A percentile compares a stretch with the other conserved stretches of the same genome.
Evolutionary conservation across 73 alveolate species (phyloP).

Genomic region (Breviolum minutum): DNA sequence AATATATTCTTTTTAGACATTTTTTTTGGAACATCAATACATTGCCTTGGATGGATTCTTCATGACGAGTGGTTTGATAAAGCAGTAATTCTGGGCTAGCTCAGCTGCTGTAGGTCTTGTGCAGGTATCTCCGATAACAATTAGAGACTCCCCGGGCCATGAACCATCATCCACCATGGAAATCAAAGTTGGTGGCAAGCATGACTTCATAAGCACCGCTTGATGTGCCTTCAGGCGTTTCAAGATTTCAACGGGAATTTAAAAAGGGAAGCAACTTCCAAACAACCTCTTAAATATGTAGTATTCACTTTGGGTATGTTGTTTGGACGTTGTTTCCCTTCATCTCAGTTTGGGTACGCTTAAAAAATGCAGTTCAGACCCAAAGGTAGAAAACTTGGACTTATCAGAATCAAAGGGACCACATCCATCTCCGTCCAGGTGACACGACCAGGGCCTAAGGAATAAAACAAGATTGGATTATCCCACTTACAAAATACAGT

Average conservation of each 20-base stretch:
- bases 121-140: not conserved
- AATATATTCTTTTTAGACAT: no score
- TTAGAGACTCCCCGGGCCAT: not conserved
- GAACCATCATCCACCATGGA: not conserved
- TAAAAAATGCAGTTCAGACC: not conserved
- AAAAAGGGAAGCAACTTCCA: no score
- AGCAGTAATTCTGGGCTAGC: not conserved
- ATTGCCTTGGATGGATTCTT: no score
- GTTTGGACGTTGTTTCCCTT: not conserved
- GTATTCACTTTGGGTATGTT: not conserved
- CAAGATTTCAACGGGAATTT: no score
- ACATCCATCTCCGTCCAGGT: not conserved
- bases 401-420: not conserved
- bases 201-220: not conserved
- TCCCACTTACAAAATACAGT: no score
- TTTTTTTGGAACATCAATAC: no score
- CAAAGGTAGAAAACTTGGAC: not conserved
- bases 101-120: not conserved
- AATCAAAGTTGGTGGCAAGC: not conserved
- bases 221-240: not conserved
- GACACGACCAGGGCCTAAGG: conserved; percentile 2
- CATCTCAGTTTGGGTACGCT: not conserved
- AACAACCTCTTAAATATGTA: no score
- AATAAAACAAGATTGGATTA: no score
- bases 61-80: no score